Conservation (phyloP, 495 filamentous ascomycete genomes). For the Apodospora peruviana region DNA sequence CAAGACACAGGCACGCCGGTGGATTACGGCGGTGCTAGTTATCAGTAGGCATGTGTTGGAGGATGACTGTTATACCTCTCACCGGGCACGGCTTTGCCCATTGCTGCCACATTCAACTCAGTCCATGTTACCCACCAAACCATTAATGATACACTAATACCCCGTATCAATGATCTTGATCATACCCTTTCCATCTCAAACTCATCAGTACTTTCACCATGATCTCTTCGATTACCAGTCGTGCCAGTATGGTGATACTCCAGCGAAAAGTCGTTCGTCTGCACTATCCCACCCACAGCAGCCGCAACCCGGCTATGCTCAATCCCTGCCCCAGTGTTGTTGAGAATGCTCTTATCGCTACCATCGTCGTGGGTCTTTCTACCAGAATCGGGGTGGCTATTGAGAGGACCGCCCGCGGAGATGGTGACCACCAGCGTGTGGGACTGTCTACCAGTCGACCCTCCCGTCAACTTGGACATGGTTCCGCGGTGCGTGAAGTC, state of each 20-base stretch:
- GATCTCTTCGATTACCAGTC: background rate
- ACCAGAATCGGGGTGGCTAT: no score
- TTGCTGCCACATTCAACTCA: no score
- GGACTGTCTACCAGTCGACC: background rate
- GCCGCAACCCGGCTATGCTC: background rate
- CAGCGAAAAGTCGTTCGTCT: background rate
- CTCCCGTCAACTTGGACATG: background rate
- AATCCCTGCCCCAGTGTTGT: background rate
- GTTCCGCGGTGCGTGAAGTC: conserved; percentile 5
- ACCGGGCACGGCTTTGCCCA: no score
- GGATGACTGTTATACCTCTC: no score
- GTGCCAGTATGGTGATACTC: background rate
- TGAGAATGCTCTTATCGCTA: background rate
- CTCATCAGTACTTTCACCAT: background rate
- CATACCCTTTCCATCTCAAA: background rate
- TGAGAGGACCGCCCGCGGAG: background rate
- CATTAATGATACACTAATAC: no score
- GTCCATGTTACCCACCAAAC: no score
- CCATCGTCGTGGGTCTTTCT: background rate
- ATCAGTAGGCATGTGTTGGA: no score
- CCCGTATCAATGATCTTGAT: no score
- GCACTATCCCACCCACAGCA: background rate
- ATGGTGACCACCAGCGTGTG: background rate
- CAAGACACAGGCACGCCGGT: no score
- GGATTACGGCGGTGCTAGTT: no score